Evolutionary conservation across 2,329 filamentous ascomycete species (phyloP).

Genomic region (Stachybotrys chlorohalonatus): DNA sequence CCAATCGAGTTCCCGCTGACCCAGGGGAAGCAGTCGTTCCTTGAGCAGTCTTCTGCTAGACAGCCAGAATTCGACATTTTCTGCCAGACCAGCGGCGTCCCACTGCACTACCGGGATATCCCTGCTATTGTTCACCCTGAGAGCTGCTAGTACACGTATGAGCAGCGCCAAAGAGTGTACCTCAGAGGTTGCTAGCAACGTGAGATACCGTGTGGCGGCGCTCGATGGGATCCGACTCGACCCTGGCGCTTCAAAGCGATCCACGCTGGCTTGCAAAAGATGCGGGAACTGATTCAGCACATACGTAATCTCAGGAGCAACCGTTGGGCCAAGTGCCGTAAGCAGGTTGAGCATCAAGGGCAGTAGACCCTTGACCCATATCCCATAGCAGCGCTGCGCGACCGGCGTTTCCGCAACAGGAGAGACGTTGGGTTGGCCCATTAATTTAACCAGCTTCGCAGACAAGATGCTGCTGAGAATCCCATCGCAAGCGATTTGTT

Average conservation of each 20-base stretch:
- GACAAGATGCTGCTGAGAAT: constrained; percentile 71
- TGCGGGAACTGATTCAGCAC: constrained; percentile 86
- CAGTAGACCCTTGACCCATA: constrained; percentile 83
- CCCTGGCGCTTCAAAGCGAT: constrained; percentile 57
- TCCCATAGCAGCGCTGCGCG: constrained; percentile 67
- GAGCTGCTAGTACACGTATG: constrained; percentile 59
- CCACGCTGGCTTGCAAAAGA: constrained; percentile 63
- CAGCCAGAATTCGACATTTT: constrained; percentile 79
- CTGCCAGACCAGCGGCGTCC: constrained; percentile 62
- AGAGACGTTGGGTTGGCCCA: constrained; percentile 62
- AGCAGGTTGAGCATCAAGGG: constrained; percentile 86
- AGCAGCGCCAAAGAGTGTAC: constrained; percentile 72
- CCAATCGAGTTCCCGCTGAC: constrained; percentile 62
- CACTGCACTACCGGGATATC: constrained; percentile 67
- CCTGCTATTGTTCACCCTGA: constrained; percentile 56
- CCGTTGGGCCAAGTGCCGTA: constrained; percentile 67
- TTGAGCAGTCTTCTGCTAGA: constrained; percentile 59
- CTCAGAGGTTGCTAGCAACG: constrained; percentile 65
- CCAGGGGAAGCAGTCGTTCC: constrained; percentile 64
- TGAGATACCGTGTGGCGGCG: constrained; percentile 54
- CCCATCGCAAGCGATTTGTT: constrained; percentile 82
- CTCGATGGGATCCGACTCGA: constrained; percentile 41
- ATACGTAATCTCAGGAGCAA: constrained; percentile 74
- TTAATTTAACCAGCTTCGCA: constrained; percentile 69
- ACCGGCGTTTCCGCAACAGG: constrained; percentile 68